Evolutionary conservation across 108 stramenopile species (phyloP).

Genomic region (Epipyxis sp.): DNA sequence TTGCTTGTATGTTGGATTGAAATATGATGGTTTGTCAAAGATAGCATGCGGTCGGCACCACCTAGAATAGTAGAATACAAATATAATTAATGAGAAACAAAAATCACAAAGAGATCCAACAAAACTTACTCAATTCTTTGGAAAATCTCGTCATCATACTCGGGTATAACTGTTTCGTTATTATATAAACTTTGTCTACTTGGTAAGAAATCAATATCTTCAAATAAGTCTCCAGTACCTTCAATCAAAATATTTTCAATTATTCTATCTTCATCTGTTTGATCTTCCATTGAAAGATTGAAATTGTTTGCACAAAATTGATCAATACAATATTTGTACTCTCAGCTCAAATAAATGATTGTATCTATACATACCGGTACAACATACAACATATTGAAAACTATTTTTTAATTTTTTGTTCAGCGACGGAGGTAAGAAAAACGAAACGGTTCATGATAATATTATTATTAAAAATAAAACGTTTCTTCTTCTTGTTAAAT

Average conservation of each 20-base stretch:
- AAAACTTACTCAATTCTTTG: background rate
- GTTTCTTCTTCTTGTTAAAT: no score
- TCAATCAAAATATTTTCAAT: constrained; percentile 29
- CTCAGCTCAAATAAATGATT: background rate
- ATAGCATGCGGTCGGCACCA: constrained; percentile 52
- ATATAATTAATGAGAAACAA: background rate
- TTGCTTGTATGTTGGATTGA: constrained; percentile 33
- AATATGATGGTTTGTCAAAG: constrained; percentile 49
- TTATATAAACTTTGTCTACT: constrained; percentile 28
- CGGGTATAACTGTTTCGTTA: background rate
- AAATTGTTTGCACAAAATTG: background rate
- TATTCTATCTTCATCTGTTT: constrained; percentile 23
- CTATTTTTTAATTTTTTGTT: no score
- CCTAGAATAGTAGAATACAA: background rate
- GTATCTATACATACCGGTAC: no score
- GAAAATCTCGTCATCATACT: constrained; percentile 28
- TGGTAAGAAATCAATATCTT: constrained; percentile 27
- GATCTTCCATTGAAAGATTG: background rate
- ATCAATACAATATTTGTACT: background rate
- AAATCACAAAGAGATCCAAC: background rate
- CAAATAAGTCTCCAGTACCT: background rate
- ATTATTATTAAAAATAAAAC: no score
- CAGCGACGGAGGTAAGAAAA: no score
- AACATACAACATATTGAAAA: no score
- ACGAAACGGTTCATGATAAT: no score